Conservation (phyloP, 345 rosid species). For the Noccaea bulbosa region DNA sequence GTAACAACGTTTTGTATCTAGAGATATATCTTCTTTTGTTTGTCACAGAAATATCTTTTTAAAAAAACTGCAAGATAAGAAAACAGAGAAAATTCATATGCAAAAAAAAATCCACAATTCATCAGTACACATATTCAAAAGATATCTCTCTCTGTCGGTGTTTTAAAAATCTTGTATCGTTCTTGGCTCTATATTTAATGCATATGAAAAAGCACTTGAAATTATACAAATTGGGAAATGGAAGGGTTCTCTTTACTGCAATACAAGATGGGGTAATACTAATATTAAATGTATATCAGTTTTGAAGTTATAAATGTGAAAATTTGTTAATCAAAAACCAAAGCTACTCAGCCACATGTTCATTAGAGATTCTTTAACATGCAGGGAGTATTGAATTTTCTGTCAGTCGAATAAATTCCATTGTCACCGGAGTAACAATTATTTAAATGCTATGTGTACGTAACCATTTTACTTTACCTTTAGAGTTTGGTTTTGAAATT, state of each 20-base stretch:
- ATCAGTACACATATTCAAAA: neutral
- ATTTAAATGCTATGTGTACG: slow-evolving; percentile 26
- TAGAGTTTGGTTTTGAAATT: slow-evolving; percentile 31
- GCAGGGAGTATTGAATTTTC: slow-evolving; percentile 30
- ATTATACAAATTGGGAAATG: slow-evolving; percentile 42
- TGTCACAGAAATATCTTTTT: neutral
- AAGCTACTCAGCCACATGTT: slow-evolving; percentile 28
- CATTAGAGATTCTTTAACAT: slow-evolving; percentile 18
- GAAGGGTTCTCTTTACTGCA: slow-evolving; percentile 38
- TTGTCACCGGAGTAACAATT: slow-evolving; percentile 36
- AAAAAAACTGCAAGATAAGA: neutral
- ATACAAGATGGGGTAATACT: slow-evolving; percentile 41
- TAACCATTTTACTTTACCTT: slow-evolving; percentile 26
- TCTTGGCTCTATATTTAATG: slow-evolving; percentile 41
- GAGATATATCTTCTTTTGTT: neutral
- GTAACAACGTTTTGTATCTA: slow-evolving; percentile 19
- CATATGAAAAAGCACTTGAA: slow-evolving; percentile 43
- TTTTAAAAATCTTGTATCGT: slow-evolving; percentile 4
- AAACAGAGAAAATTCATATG: slow-evolving; percentile 10
- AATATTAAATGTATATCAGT: slow-evolving; percentile 21
- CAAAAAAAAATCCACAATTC: neutral
- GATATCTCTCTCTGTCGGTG: slow-evolving; percentile 41
- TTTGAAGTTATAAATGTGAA: slow-evolving; percentile 30
- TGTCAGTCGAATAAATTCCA: slow-evolving; percentile 49
- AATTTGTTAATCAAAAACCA: slow-evolving; percentile 5